These are phyloP conservation scores for Wickerhamomyces strasburgensis DNA, from an alignment of 805 yeast genomes.

Conservation along the genomic window DNA sequence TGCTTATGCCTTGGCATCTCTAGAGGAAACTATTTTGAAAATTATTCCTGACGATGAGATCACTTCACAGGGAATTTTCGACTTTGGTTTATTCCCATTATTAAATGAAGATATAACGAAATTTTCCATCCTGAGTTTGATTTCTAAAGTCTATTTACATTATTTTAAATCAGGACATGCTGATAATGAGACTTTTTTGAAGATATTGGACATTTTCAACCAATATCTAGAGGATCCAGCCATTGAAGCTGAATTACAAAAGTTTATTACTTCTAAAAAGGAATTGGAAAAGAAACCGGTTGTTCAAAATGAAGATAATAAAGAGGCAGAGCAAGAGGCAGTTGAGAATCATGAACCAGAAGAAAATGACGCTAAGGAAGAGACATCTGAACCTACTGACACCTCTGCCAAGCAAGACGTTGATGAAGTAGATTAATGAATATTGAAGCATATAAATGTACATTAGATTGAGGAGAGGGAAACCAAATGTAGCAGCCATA, in stretches of 20 bases:
- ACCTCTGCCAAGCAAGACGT: neutral
- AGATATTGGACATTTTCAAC: conserved; percentile 34
- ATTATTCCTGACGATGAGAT: conserved; percentile 32
- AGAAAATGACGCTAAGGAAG: conserved; percentile 4
- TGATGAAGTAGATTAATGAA: neutral
- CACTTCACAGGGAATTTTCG: conserved; percentile 55
- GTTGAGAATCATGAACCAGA: conserved; percentile 1
- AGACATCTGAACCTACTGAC: conserved; percentile 13
- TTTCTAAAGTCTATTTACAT: conserved; percentile 60
- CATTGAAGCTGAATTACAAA: conserved; percentile 34
- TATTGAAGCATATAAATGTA: no score
- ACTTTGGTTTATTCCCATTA: conserved; percentile 70
- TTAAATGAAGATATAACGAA: conserved; percentile 65
- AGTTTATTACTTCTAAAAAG: conserved; percentile 33
- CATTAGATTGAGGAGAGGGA: no score
- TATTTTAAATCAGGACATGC: conserved; percentile 34
- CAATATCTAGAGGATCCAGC: conserved; percentile 34
- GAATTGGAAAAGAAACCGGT: conserved; percentile 17
- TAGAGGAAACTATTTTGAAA: conserved; percentile 44
- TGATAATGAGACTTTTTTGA: conserved; percentile 34
- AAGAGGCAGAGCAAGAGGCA: conserved; percentile 2
- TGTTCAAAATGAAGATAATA: neutral
- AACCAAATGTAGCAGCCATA: no score
- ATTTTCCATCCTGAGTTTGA: conserved; percentile 57
- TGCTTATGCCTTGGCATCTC: conserved; percentile 52